Evolutionary conservation across 2,329 filamentous ascomycete genomes (phyloP).

Genomic region (Fusarium subglutinans): DNA sequence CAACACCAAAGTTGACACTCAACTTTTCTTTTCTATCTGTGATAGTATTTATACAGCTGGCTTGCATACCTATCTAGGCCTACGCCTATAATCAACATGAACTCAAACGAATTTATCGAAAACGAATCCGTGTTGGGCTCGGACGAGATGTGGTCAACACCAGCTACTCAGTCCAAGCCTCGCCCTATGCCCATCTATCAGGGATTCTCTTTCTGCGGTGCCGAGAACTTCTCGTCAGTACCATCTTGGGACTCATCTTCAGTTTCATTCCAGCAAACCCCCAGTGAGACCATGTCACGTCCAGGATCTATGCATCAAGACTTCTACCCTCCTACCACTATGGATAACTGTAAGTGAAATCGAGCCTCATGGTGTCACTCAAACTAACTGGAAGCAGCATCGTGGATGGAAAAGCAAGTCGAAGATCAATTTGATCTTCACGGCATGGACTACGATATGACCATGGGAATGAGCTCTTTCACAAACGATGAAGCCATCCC

Average conservation of each 20-base stretch:
- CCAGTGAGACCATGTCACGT: slow-evolving; percentile 62
- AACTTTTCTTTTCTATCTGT: slow-evolving; percentile 56
- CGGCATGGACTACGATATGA: slow-evolving; percentile 64
- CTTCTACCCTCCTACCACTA: slow-evolving; percentile 60
- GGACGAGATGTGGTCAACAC: slow-evolving; percentile 64
- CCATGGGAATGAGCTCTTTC: slow-evolving; percentile 69
- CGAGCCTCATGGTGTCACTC: not conserved
- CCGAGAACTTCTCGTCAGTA: slow-evolving; percentile 62
- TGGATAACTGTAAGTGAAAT: slow-evolving; percentile 58
- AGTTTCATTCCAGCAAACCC: slow-evolving; percentile 60
- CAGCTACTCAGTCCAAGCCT: slow-evolving; percentile 61
- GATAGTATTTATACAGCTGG: slow-evolving; percentile 56
- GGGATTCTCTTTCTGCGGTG: slow-evolving; percentile 67
- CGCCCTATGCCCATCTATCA: slow-evolving; percentile 69
- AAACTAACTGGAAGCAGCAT: slow-evolving; percentile 39
- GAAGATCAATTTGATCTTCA: slow-evolving; percentile 67
- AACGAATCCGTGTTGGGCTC: slow-evolving; percentile 57
- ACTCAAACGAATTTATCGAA: slow-evolving; percentile 60
- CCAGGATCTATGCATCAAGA: slow-evolving; percentile 68
- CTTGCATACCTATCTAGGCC: slow-evolving; percentile 57
- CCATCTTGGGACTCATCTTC: slow-evolving; percentile 67
- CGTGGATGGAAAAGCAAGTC: slow-evolving; percentile 64
- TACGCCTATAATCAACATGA: slow-evolving; percentile 55
- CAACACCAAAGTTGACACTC: slow-evolving; percentile 53
- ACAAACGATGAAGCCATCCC: slow-evolving; percentile 71